A percentile compares a stretch with the other conserved stretches of the same genome.
These are phyloP conservation scores for Puccinia coronata DNA, from an alignment of 1,284 basidiomycete genomes.

Conservation along the genomic window DNA sequence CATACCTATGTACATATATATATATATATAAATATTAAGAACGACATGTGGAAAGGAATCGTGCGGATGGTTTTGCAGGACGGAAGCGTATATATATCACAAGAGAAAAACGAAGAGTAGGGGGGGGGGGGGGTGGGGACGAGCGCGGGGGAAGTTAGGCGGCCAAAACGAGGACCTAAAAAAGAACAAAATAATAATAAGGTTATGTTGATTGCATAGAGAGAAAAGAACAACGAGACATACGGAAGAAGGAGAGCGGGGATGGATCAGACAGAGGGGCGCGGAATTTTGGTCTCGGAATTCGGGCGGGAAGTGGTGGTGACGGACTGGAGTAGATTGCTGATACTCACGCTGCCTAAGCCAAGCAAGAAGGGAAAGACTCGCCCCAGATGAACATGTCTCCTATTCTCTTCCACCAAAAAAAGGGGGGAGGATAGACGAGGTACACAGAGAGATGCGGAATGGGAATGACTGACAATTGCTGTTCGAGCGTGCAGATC, in stretches of 20 bases:
- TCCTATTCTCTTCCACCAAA: not conserved
- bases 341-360: constrained; percentile 38
- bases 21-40: too few relatives aligned
- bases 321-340: constrained; percentile 24
- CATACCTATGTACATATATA: too few relatives aligned
- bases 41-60: too few relatives aligned
- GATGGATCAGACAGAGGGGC: not conserved
- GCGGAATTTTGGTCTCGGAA: constrained; percentile 19
- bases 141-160: too few relatives aligned
- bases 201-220: too few relatives aligned
- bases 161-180: not conserved
- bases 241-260: not conserved
- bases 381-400: not conserved
- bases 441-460: too few relatives aligned
- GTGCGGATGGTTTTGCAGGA: too few relatives aligned
- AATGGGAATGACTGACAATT: constrained; percentile 37
- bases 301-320: not conserved
- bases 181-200: too few relatives aligned
- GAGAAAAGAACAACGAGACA: not conserved
- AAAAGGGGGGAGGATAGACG: not conserved
- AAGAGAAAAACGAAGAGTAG: too few relatives aligned
- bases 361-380: not conserved
- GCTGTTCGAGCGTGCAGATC: constrained; percentile 35
- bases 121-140: too few relatives aligned
- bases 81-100: too few relatives aligned